phyloP scores from a whole-genome alignment of 176 grass and related monocot species.

The Pontederia crassipes region DNA sequence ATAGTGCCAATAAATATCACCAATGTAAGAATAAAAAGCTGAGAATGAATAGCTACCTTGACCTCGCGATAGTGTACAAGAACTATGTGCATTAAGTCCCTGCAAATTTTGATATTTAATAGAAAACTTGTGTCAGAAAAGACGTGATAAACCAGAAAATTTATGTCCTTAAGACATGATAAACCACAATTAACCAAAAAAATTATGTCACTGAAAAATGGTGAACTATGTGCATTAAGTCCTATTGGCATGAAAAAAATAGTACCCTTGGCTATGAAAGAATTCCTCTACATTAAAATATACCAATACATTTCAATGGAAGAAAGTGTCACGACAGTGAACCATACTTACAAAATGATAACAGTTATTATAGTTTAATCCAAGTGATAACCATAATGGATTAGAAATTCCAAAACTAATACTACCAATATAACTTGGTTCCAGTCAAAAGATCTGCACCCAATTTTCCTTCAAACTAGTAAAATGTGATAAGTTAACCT shows the following conservation, averaged over 20 bases:
- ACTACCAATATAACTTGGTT: neutral
- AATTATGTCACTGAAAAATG: too few species aligned
- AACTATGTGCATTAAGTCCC: constrained; percentile 92
- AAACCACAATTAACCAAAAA: too few species aligned
- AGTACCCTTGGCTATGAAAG: too few species aligned
- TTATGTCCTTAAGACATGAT: neutral
- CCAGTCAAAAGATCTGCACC: neutral
- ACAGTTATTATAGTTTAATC: constrained; percentile 1
- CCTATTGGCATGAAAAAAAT: too few species aligned
- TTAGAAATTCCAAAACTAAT: neutral
- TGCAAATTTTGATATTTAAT: constrained; percentile 18
- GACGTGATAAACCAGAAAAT: constrained; percentile 18
- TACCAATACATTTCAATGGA: too few species aligned
- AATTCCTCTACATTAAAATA: too few species aligned
- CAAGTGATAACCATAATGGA: neutral
- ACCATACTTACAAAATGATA: too few species aligned
- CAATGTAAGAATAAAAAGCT: neutral
- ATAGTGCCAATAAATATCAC: neutral
- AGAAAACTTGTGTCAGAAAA: constrained; percentile 5
- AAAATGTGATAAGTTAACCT: too few species aligned
- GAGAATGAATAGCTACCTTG: constrained; percentile 50
- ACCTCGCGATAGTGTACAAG: constrained; percentile 98
- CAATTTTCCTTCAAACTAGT: too few species aligned
- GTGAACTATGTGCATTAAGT: too few species aligned
- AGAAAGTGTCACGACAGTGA: too few species aligned